phyloP scores from a whole-genome alignment of 2,329 filamentous ascomycete species.

The Sphaerostilbella broomeana region DNA sequence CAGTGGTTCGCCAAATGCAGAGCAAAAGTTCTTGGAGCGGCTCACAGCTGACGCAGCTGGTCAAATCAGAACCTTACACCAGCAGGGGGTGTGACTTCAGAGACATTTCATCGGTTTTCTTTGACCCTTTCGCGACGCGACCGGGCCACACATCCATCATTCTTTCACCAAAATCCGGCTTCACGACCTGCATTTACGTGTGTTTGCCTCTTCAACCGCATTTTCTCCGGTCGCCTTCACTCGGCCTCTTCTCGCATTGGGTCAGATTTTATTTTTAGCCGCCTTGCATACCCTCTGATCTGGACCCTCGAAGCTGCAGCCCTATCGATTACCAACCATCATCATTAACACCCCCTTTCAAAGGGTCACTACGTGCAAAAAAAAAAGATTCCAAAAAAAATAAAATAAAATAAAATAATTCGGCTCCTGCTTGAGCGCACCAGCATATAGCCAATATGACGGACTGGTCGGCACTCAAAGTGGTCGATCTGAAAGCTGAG shows the following conservation, averaged over 20 bases:
- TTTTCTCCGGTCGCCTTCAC: neutral
- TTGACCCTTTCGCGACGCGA: conserved; percentile 14
- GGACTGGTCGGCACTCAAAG: conserved; percentile 58
- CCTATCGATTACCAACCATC: too few relatives aligned
- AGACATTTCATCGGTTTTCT: conserved; percentile 5
- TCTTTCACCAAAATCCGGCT: conserved; percentile 6
- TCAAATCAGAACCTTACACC: conserved; percentile 1
- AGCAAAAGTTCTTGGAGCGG: too few relatives aligned
- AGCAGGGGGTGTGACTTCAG: conserved; percentile 6
- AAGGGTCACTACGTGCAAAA: too few relatives aligned
- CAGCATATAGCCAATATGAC: conserved; percentile 31
- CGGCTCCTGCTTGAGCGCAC: neutral
- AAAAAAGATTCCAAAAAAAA: too few relatives aligned
- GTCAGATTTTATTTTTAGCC: neutral
- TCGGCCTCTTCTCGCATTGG: neutral
- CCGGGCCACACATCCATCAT: conserved; percentile 1
- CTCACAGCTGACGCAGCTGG: conserved; percentile 8
- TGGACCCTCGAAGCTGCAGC: too few relatives aligned
- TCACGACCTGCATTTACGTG: neutral
- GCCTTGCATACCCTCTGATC: too few relatives aligned
- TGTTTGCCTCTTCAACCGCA: neutral
- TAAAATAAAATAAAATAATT: too few relatives aligned
- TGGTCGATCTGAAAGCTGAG: conserved; percentile 68
- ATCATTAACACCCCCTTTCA: too few relatives aligned
- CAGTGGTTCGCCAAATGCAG: conserved; percentile 1